phyloP scores from a whole-genome alignment of 2,329 filamentous ascomycete genomes.

The Lecanicillium sp. region DNA sequence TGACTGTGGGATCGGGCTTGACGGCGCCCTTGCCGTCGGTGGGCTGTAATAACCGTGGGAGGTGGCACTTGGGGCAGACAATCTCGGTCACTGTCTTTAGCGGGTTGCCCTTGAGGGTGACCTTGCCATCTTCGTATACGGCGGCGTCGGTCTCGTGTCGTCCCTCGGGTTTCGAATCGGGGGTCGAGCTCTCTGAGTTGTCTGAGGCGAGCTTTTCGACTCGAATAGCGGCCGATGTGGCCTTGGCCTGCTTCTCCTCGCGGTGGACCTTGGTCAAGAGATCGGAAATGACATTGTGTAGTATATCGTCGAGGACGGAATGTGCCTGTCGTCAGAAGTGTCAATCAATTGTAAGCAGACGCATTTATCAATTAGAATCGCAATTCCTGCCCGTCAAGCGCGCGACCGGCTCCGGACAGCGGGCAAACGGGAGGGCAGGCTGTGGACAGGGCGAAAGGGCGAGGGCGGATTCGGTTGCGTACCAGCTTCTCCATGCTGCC shows the following conservation, averaged over 20 bases:
- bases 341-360: slow-evolving; percentile 6
- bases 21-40: slow-evolving; percentile 62
- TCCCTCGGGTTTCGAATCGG: slow-evolving; percentile 50
- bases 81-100: slow-evolving; percentile 66
- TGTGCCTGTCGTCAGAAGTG: slow-evolving; percentile 41
- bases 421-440: background rate
- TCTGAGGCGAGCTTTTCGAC: slow-evolving; percentile 57
- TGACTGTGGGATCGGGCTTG: slow-evolving; percentile 59
- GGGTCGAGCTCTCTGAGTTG: slow-evolving; percentile 45
- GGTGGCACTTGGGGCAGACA: slow-evolving; percentile 66
- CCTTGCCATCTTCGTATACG: slow-evolving; percentile 62
- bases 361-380: too few species aligned
- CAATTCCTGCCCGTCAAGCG: too few species aligned
- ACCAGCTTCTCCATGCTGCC: slow-evolving; percentile 54
- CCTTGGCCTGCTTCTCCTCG: slow-evolving; percentile 70
- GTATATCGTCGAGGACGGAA: slow-evolving; percentile 64
- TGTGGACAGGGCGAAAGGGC: slow-evolving; percentile 10
- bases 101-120: slow-evolving; percentile 65
- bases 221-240: slow-evolving; percentile 56
- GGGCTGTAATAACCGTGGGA: slow-evolving; percentile 67
- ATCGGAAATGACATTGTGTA: slow-evolving; percentile 73
- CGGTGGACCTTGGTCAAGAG: slow-evolving; percentile 69
- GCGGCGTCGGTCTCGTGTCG: slow-evolving; percentile 62
- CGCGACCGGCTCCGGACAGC: background rate
- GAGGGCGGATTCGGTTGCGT: slow-evolving; percentile 21